phyloP scores from a whole-genome alignment of 192 early-diverging fungal species.

The Coemansia sp. region DNA sequence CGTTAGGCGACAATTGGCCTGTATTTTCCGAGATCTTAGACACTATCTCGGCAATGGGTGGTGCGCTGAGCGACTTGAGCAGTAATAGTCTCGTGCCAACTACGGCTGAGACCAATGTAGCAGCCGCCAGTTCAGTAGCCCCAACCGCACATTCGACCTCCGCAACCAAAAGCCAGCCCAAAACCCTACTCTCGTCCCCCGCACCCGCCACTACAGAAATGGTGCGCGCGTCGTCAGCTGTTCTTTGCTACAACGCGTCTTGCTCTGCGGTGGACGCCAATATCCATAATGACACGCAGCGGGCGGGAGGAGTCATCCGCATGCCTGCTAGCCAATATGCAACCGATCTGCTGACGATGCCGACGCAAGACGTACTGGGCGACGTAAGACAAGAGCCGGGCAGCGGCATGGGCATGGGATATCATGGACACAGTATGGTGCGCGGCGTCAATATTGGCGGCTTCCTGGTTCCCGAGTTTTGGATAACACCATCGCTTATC shows the following conservation, averaged over 20 bases:
- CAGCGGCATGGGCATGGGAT: slow-evolving; percentile 37
- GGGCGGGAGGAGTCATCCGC: slow-evolving; percentile 18
- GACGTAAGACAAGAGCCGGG: slow-evolving; percentile 40
- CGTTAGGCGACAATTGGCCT: neutral
- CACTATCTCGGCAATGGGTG: neutral
- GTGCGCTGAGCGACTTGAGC: neutral
- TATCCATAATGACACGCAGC: neutral
- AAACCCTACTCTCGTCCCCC: neutral
- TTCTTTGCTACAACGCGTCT: neutral
- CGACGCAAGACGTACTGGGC: slow-evolving; percentile 22
- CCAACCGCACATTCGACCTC: neutral
- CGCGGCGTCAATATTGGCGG: slow-evolving; percentile 65
- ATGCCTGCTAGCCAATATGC: neutral
- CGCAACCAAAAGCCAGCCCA: neutral
- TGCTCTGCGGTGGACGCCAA: neutral
- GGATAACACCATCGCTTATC: slow-evolving; percentile 60
- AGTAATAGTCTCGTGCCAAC: slow-evolving; percentile 9
- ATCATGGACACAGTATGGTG: slow-evolving; percentile 48
- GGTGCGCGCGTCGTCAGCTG: neutral
- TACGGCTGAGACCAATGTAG: slow-evolving; percentile 4
- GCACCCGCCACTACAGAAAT: neutral
- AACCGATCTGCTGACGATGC: neutral
- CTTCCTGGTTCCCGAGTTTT: slow-evolving; percentile 63
- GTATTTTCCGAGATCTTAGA: slow-evolving; percentile 1
- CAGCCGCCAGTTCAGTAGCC: slow-evolving; percentile 2